These are phyloP conservation scores for Debaryomycetaceae sp. DNA, from an alignment of 1,139 yeast genomes.

Conservation along the genomic window DNA sequence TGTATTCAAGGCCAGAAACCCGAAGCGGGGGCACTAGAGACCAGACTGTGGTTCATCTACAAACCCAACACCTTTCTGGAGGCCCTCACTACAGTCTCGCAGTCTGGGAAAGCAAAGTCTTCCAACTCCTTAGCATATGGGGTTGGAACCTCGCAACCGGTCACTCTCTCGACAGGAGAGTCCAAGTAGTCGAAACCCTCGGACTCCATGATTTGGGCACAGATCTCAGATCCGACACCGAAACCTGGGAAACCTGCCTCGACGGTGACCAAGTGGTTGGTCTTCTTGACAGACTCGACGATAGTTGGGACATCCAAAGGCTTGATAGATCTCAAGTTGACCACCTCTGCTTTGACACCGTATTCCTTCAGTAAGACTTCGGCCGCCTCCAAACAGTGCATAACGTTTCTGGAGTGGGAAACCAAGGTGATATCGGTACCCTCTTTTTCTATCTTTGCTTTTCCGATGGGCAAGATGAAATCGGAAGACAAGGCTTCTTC, in stretches of 20 bases:
- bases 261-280: conserved; percentile 92
- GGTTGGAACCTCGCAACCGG: conserved; percentile 99
- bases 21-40: not conserved
- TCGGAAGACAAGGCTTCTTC: conserved; percentile 89
- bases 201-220: conserved; percentile 97
- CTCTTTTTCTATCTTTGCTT: conserved; percentile 90
- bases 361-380: conserved; percentile 75
- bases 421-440: conserved; percentile 90
- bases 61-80: conserved; percentile 84
- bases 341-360: conserved; percentile 88
- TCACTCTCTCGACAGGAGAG: conserved; percentile 97
- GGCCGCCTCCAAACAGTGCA: conserved; percentile 86
- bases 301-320: conserved; percentile 92
- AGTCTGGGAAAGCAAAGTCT: conserved; percentile 98
- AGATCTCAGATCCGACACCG: conserved; percentile 97
- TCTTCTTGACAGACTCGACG: conserved; percentile 87
- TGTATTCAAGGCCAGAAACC: not conserved
- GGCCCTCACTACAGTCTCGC: conserved; percentile 86
- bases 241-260: conserved; percentile 98
- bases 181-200: conserved; percentile 98
- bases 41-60: conserved; percentile 15
- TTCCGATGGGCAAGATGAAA: conserved; percentile 88
- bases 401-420: conserved; percentile 88
- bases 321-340: conserved; percentile 94
- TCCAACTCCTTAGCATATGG: conserved; percentile 97